phyloP scores from a whole-genome alignment of 2,329 filamentous ascomycete genomes.

The Arthrobotrys sphaeroides region DNA sequence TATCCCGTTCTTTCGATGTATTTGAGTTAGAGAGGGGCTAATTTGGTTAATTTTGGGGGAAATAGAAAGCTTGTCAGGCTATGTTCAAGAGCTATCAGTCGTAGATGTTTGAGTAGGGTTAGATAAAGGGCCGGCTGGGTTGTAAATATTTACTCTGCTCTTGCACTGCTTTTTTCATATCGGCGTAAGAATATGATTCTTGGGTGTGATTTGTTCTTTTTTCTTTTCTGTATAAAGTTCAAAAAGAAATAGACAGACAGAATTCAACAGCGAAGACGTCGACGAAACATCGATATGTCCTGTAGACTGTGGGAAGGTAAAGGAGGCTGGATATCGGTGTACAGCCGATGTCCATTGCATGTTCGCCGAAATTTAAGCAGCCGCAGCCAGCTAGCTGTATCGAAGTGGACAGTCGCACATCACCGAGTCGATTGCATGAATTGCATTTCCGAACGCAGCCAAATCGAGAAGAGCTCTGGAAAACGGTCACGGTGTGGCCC shows the following conservation, averaged over 20 bases:
- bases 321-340: too few relatives aligned
- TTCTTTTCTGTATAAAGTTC: slow-evolving; percentile 14
- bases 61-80: slow-evolving; percentile 80
- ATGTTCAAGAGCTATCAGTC: slow-evolving; percentile 75
- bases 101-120: background rate
- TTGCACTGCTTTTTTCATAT: background rate
- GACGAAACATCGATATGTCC: too few relatives aligned
- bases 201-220: background rate
- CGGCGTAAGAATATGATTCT: slow-evolving; percentile 13
- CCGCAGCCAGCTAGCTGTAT: too few relatives aligned
- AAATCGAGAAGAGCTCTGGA: slow-evolving; percentile 7
- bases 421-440: background rate
- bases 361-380: background rate
- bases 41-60: slow-evolving; percentile 1
- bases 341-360: too few relatives aligned
- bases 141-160: slow-evolving; percentile 51
- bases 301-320: too few relatives aligned
- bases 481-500: background rate
- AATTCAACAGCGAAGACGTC: too few relatives aligned
- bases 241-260: slow-evolving; percentile 6
- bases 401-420: too few relatives aligned
- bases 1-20: background rate
- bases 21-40: background rate
- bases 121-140: background rate
- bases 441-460: background rate